Conservation (phyloP, 257 asterid species). For the Datura wrightii region DNA sequence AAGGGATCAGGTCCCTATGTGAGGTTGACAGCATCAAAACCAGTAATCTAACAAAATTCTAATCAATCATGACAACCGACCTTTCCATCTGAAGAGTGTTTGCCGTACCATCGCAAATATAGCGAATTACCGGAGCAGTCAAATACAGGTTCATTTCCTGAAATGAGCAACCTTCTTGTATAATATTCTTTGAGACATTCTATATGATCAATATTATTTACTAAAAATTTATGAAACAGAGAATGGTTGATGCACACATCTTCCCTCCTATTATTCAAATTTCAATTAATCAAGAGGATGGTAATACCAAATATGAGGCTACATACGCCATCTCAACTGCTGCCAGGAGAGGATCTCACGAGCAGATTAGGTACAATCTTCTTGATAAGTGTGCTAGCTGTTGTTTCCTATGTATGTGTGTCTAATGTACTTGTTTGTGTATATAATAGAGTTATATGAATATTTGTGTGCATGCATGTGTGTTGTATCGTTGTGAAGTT, state of each 20-base stretch:
- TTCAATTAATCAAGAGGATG: neutral
- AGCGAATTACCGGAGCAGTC: neutral
- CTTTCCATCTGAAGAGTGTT: neutral
- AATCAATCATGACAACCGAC: neutral
- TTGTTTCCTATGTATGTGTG: neutral
- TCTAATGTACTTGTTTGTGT: neutral
- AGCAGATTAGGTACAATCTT: slow-evolving; percentile 23
- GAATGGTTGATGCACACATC: neutral
- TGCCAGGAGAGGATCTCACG: slow-evolving; percentile 4
- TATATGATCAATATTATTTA: neutral
- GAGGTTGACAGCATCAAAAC: too few relatives aligned
- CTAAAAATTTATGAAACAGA: neutral
- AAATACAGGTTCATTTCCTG: slow-evolving; percentile 19
- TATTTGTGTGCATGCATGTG: neutral
- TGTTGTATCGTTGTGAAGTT: neutral
- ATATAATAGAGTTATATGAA: too few relatives aligned
- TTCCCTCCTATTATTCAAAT: neutral
- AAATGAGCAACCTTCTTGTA: neutral
- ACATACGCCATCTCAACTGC: neutral
- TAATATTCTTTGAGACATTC: neutral
- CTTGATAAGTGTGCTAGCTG: neutral
- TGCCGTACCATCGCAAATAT: slow-evolving; percentile 26
- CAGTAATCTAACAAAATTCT: too few relatives aligned
- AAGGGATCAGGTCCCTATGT: too few relatives aligned
- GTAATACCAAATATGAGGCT: slow-evolving; percentile 20